Conservation (phyloP, 2,329 filamentous ascomycete species). For the Juglanconis oblonga region DNA sequence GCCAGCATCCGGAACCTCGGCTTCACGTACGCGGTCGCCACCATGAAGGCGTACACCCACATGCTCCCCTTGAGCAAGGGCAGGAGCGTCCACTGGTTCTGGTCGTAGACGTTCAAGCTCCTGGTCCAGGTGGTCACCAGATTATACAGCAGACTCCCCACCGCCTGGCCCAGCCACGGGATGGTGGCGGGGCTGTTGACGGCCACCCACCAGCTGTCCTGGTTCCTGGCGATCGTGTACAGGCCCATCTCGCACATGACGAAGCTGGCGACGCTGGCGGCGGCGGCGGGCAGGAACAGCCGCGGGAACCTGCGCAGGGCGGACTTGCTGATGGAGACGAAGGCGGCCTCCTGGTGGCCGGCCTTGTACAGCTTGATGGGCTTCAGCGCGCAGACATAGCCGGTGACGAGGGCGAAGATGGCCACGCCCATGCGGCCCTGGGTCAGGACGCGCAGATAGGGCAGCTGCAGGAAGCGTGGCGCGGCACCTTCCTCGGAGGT, state of each 20-base stretch:
- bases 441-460: constrained; percentile 55
- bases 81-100: constrained; percentile 56
- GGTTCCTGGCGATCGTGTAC: constrained; percentile 52
- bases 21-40: constrained; percentile 48
- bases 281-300: constrained; percentile 54
- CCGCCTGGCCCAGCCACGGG: constrained; percentile 35
- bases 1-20: constrained; percentile 47
- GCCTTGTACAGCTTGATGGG: constrained; percentile 53
- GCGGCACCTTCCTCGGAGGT: constrained; percentile 39
- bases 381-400: constrained; percentile 62
- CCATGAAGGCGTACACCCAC: constrained; percentile 50
- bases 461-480: constrained; percentile 53
- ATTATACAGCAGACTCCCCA: constrained; percentile 42
- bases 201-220: constrained; percentile 59
- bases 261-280: constrained; percentile 55
- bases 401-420: constrained; percentile 64
- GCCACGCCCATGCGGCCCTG: constrained; percentile 64
- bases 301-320: constrained; percentile 57
- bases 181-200: constrained; percentile 43
- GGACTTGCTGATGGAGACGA: constrained; percentile 52
- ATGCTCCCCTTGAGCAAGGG: constrained; percentile 54
- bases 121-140: constrained; percentile 50
- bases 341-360: constrained; percentile 51
- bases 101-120: constrained; percentile 50
- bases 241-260: constrained; percentile 50